phyloP scores from a whole-genome alignment of 73 alveolate genomes.

The Blepharisma stoltei region DNA sequence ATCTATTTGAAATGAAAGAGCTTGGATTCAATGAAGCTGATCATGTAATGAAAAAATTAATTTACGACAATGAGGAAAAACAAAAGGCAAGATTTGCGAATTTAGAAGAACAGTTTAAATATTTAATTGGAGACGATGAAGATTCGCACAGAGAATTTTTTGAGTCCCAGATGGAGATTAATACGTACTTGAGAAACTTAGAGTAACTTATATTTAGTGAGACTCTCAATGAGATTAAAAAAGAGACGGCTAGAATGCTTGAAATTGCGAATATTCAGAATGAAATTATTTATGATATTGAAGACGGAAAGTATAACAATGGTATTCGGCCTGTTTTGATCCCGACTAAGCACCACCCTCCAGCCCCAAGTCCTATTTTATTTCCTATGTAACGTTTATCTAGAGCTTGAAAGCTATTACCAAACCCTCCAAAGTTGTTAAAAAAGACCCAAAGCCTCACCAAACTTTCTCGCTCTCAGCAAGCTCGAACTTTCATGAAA shows the following conservation, averaged over 20 bases:
- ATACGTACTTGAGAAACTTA: background rate
- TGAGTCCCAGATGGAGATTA: background rate
- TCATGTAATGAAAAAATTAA: background rate
- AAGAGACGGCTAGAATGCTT: background rate
- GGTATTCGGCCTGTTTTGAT: conserved; percentile 12
- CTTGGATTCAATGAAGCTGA: background rate
- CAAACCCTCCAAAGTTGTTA: background rate
- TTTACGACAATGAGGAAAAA: background rate
- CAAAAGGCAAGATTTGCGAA: background rate
- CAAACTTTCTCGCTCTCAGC: too few relatives aligned
- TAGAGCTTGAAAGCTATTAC: background rate
- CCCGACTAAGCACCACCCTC: conserved; percentile 4
- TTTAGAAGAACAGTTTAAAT: background rate
- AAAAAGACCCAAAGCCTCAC: background rate
- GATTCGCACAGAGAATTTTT: background rate
- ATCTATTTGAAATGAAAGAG: conserved; percentile 11
- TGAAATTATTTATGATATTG: background rate
- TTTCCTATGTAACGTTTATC: background rate
- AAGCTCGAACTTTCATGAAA: too few relatives aligned
- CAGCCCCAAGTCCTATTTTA: background rate
- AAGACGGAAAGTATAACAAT: background rate
- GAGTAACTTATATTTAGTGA: too few relatives aligned
- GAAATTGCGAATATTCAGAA: background rate
- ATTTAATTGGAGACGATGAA: background rate
- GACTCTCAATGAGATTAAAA: background rate